Base-by-base conservation (phyloP, 805 yeast genomes). In the Saccharomycodes ludwigii region DNA sequence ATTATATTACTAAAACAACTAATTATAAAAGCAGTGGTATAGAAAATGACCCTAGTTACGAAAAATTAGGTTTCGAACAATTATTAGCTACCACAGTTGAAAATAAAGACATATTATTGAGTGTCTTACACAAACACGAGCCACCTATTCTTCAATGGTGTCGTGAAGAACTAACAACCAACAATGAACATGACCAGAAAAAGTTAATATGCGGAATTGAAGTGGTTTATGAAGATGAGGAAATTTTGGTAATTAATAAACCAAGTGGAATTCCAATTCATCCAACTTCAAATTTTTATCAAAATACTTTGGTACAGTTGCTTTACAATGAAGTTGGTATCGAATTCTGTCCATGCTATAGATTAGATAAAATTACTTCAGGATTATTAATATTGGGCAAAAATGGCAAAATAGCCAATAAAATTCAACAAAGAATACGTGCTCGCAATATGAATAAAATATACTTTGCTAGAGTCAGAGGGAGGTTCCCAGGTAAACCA, bases 221-320 rank as follows among this genome's bases (percentile, higher is more conserved):
- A 31, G 69, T 85, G 10, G 72, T 85, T 0, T 65, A 66, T 47
- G 81, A 84, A 41, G 77, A 83, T 51, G 83, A 74, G 2, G 65
- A 76, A 24, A 48, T 82, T n/a, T 65, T 88, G 5, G 91, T 82
- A 3, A 73, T 91, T 10, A 88, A 88, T 54, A 91, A 91, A 43
- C 98, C 98, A 0, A 67, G 82, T 4, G 97, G 98, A 0, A 65
- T 91, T 2, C 97, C 97, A 0, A 88, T 83, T 1, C 98, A 91
- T 51, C 97, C 98, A 3, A 79, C 95, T 0, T 97, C 97, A 0
- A 60, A 82, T 38, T 73, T 75, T 62, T 52, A 85, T 48, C 71
- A 73, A 51, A 71, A 76, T 49, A 71, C 93, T 1, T 65, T 83
- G 21, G 78, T 88, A 4, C 77, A 75, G 47, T 65, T 85, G 4